Evolutionary conservation across 2,329 filamentous ascomycete genomes (phyloP), one percentile per base, ranked within the genome.

Genomic region (Neonectria faginata): DNA sequence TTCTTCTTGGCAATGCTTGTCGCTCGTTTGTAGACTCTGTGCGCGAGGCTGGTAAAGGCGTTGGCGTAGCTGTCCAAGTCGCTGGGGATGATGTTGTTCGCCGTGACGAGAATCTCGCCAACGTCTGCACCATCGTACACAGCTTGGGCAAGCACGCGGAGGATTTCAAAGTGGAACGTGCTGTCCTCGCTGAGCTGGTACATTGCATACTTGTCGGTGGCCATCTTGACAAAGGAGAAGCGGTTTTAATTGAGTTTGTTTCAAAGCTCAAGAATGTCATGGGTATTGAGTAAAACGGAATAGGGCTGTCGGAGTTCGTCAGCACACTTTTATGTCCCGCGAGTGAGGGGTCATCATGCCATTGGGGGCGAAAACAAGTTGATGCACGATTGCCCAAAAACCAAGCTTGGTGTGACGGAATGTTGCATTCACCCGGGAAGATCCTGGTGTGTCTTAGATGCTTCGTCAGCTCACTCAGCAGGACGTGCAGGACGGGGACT

Each of bases 101-200:
- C 73, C 2, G 70, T 70, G 14, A 69, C 71, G 5, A 81, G 70
- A 1, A 80, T 72, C 16, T 79, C 75, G 42, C 73, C 74, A 0
- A 77, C 70, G 22, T 78, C 74, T 12, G 63, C 56, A 0, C 66
- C 67, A 7, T 58, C 66, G 22, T 18, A 27, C n/a, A 36, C 20
- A 11, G 54, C 44, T 16, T 68, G 62, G 0, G 50, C 57, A 1
- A 68, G 51, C 5, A 56, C 65, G 0, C 62, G 63, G 10, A 68
- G 66, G 11, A 68, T 66, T 14, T 68, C 66, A 1, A 68, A 68
- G n/a, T 68, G 68, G 29, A 68, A 68, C 10, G 41, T 66, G 2
- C 58, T 47, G 14, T 68, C 66, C 2, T 66, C 18, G 12, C 10
- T 68, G 36, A 39, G 36, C 16, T 39, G 36, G 36, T 39, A 39